Evolutionary conservation across 805 yeast genomes (phyloP).

Genomic region (Yamadazyma takamatsuzukensis): DNA sequence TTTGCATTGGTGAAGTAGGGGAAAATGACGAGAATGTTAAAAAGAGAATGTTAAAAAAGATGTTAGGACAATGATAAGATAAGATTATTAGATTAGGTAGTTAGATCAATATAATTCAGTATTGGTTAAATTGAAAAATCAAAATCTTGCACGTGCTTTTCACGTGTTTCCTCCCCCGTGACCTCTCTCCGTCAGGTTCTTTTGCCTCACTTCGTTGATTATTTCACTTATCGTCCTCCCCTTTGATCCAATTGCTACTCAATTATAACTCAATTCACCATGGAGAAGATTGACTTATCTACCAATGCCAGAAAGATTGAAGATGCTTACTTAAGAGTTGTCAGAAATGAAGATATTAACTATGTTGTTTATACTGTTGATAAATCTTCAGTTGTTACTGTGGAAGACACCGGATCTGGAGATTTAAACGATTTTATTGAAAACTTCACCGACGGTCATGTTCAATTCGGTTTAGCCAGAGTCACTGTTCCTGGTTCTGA

Average conservation of each 20-base stretch:
- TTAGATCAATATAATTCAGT: no score
- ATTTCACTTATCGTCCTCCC: neutral
- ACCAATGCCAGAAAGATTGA: slow-evolving; percentile 75
- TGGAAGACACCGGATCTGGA: slow-evolving; percentile 53
- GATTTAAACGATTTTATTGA: slow-evolving; percentile 74
- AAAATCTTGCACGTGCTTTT: neutral
- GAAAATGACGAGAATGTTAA: neutral
- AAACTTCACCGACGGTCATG: slow-evolving; percentile 79
- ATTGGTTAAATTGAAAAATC: neutral
- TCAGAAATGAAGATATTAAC: slow-evolving; percentile 60
- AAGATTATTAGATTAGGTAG: no score
- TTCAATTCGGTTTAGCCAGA: slow-evolving; percentile 87
- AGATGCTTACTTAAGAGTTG: slow-evolving; percentile 71
- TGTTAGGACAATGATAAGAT: no score
- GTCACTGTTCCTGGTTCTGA: slow-evolving; percentile 90
- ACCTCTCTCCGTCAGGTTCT: neutral
- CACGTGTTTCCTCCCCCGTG: neutral
- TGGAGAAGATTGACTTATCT: slow-evolving; percentile 59
- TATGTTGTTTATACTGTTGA: slow-evolving; percentile 85
- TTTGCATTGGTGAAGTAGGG: slow-evolving; percentile 34
- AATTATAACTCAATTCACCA: slow-evolving; percentile 12
- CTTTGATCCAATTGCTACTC: neutral
- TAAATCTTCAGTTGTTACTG: slow-evolving; percentile 45
- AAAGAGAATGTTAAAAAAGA: no score
- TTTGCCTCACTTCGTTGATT: neutral